Conservation (phyloP, 208 protist species). For the Eutreptiella sp. region DNA sequence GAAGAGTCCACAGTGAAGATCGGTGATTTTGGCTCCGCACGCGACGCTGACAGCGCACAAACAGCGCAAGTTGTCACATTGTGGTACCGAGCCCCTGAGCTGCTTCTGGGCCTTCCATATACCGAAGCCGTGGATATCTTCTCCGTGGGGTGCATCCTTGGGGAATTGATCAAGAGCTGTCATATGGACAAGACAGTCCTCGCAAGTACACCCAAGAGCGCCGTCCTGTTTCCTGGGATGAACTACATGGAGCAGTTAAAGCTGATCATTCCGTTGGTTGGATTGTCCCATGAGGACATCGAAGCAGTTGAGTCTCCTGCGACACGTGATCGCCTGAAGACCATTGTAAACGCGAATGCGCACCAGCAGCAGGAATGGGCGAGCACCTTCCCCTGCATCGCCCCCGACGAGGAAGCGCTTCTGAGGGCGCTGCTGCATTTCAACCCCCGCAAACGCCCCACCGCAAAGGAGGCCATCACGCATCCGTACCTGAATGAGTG, state of each 20-base stretch:
- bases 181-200: background rate
- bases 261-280: slow-evolving; percentile 23
- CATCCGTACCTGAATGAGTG: slow-evolving; percentile 51
- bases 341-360: background rate
- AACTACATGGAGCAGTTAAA: slow-evolving; percentile 25
- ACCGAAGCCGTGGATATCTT: slow-evolving; percentile 84
- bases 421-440: slow-evolving; percentile 45
- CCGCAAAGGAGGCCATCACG: slow-evolving; percentile 34
- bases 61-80: slow-evolving; percentile 36
- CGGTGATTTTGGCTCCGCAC: slow-evolving; percentile 40
- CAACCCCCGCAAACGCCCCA: slow-evolving; percentile 39
- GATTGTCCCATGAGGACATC: background rate
- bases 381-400: background rate
- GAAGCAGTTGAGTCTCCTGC: background rate
- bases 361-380: background rate
- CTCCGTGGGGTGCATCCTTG: slow-evolving; percentile 86
- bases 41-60: slow-evolving; percentile 25
- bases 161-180: slow-evolving; percentile 58
- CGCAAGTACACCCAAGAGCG: slow-evolving; percentile 5
- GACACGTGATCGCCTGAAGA: background rate
- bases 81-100: slow-evolving; percentile 82
- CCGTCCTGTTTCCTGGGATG: slow-evolving; percentile 7
- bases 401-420: slow-evolving; percentile 31
- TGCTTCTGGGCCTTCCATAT: slow-evolving; percentile 73
- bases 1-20: slow-evolving; percentile 56